Conservation (phyloP, 2,329 filamentous ascomycete genomes). For the Phialophora expanda region DNA sequence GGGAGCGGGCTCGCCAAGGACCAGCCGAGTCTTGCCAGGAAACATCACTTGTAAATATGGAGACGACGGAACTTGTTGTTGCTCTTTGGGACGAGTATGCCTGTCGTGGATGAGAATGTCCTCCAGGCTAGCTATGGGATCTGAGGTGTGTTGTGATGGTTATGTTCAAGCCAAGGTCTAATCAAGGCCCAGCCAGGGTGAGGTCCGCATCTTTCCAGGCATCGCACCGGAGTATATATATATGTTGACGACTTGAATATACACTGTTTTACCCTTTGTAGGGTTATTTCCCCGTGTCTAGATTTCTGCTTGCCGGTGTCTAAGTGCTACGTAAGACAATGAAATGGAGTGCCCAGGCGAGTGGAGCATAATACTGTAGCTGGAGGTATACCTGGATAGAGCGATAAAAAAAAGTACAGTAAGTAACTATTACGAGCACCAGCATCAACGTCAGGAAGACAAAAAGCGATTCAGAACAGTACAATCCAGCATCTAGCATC, state of each 20-base stretch:
- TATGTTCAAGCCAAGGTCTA: neutral
- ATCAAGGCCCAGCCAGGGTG: neutral
- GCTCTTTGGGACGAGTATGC: neutral
- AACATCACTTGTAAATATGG: conserved; percentile 7
- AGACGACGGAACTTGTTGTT: neutral
- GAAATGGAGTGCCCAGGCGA: too few relatives aligned
- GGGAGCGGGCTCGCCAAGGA: neutral
- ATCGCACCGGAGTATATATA: conserved; percentile 23
- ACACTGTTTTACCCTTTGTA: conserved; percentile 10
- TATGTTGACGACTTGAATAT: conserved; percentile 15
- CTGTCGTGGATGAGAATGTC: neutral
- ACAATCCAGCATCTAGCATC: too few relatives aligned
- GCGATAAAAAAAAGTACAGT: too few relatives aligned
- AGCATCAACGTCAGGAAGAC: too few relatives aligned
- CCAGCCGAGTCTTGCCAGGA: neutral
- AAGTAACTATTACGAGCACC: too few relatives aligned
- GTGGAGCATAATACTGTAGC: too few relatives aligned
- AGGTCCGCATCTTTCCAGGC: conserved; percentile 7
- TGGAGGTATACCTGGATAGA: too few relatives aligned
- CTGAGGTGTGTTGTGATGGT: neutral
- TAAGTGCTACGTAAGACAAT: too few relatives aligned
- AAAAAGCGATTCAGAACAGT: too few relatives aligned
- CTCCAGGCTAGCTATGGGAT: neutral
- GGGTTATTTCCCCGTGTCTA: too few relatives aligned
- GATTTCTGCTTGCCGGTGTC: too few relatives aligned